Evolutionary conservation across 768 basidiomycete genomes (phyloP).

Genomic region (Termitomyces sp.): DNA sequence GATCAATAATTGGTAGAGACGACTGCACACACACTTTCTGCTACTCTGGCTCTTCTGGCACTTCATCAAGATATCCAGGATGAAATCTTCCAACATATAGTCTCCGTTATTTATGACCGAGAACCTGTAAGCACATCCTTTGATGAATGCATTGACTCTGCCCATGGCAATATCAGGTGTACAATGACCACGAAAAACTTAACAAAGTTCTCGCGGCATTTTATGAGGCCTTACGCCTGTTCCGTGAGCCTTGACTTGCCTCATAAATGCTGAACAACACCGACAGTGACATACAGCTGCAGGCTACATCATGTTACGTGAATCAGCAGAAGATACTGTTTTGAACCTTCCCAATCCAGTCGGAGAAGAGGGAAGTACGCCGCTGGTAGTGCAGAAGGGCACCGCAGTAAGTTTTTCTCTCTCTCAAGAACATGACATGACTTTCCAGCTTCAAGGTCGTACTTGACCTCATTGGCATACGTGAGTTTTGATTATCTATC

Average conservation of each 20-base stretch:
- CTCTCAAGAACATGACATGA: neutral
- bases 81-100: slow-evolving; percentile 34
- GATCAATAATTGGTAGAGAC: slow-evolving; percentile 27
- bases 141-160: neutral
- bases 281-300: slow-evolving; percentile 23
- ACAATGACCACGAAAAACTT: slow-evolving; percentile 35
- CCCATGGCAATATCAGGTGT: slow-evolving; percentile 20
- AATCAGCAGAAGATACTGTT: slow-evolving; percentile 36
- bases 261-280: neutral
- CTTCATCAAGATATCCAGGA: slow-evolving; percentile 38
- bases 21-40: slow-evolving; percentile 38
- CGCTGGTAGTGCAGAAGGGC: slow-evolving; percentile 34
- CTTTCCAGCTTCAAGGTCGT: slow-evolving; percentile 22
- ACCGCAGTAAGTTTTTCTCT: slow-evolving; percentile 1
- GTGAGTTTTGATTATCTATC: slow-evolving; percentile 24
- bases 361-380: slow-evolving; percentile 31
- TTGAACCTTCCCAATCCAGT: slow-evolving; percentile 34
- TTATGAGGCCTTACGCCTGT: slow-evolving; percentile 39
- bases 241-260: slow-evolving; percentile 22
- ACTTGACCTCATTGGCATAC: slow-evolving; percentile 43
- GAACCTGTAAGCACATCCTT: slow-evolving; percentile 22
- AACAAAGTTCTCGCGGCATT: slow-evolving; percentile 38
- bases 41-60: slow-evolving; percentile 35
- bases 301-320: slow-evolving; percentile 33
- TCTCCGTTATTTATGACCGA: slow-evolving; percentile 23